phyloP scores from a whole-genome alignment of 768 basidiomycete genomes.

The Thelephora ganbajun region DNA sequence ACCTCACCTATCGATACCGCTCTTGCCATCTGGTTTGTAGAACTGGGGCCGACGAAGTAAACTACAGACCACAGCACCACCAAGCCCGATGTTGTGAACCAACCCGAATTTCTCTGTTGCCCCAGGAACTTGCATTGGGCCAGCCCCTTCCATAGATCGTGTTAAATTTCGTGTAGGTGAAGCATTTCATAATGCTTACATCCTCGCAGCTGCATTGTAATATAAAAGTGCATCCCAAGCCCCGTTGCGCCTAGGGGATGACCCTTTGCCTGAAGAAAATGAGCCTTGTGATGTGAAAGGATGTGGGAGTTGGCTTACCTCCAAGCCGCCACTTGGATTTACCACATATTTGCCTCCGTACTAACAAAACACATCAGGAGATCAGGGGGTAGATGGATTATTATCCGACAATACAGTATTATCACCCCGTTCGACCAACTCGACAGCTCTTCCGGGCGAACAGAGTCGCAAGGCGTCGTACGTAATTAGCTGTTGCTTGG shows the following conservation, averaged over 20 bases:
- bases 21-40: conserved; percentile 46
- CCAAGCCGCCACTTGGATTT: conserved; percentile 75
- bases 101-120: conserved; percentile 67
- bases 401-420: conserved; percentile 43
- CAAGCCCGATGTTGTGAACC: conserved; percentile 75
- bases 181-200: conserved; percentile 24
- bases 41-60: conserved; percentile 69
- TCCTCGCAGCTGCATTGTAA: conserved; percentile 65
- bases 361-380: conserved; percentile 19
- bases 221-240: conserved; percentile 79
- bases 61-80: conserved; percentile 67
- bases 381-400: background rate
- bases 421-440: conserved; percentile 60
- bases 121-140: conserved; percentile 63
- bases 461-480: conserved; percentile 75
- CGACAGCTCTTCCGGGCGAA: conserved; percentile 49
- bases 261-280: conserved; percentile 43
- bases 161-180: background rate
- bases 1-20: conserved; percentile 50
- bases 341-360: conserved; percentile 78
- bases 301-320: conserved; percentile 14
- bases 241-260: conserved; percentile 79
- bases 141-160: conserved; percentile 42
- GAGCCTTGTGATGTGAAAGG: background rate
- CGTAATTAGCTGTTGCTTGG: conserved; percentile 44